These are phyloP conservation scores for Penicillium ochrochloron DNA, from an alignment of 495 filamentous ascomycete genomes.

Conservation along the genomic window DNA sequence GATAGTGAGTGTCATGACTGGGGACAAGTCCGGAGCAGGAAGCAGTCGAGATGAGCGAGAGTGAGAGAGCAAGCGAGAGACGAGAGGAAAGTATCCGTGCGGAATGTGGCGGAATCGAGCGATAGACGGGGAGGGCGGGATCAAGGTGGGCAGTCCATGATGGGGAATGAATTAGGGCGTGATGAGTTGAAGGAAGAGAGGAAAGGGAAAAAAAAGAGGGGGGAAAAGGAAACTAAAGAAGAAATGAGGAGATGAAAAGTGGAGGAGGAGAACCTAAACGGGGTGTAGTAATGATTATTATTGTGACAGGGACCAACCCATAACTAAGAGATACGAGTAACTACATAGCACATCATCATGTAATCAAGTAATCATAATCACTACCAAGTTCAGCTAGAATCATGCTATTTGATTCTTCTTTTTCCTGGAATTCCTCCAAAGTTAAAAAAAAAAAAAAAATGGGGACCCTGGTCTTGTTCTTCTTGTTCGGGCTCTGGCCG, in stretches of 20 bases:
- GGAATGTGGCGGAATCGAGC: slow-evolving; percentile 1
- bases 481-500: not conserved
- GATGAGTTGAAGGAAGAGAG: not conserved
- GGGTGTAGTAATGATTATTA: too few relatives aligned
- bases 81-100: not conserved
- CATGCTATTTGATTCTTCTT: not conserved
- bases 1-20: slow-evolving; percentile 4
- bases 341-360: too few relatives aligned
- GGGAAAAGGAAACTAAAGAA: not conserved
- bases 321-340: too few relatives aligned
- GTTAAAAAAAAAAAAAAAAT: too few relatives aligned
- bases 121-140: not conserved
- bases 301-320: not conserved
- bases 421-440: too few relatives aligned
- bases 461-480: not conserved
- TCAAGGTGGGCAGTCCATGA: slow-evolving; percentile 11
- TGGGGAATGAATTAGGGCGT: not conserved
- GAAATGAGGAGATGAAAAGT: slow-evolving; percentile 3
- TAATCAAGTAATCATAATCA: not conserved
- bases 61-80: not conserved
- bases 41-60: not conserved
- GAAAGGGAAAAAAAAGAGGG: not conserved
- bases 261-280: not conserved
- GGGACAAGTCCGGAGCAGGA: not conserved
- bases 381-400: not conserved